Percentiles rank a stretch among this genome's conserved stretches.
phyloP scores from a whole-genome alignment of 345 rosid species.

The Salix suchowensis region DNA sequence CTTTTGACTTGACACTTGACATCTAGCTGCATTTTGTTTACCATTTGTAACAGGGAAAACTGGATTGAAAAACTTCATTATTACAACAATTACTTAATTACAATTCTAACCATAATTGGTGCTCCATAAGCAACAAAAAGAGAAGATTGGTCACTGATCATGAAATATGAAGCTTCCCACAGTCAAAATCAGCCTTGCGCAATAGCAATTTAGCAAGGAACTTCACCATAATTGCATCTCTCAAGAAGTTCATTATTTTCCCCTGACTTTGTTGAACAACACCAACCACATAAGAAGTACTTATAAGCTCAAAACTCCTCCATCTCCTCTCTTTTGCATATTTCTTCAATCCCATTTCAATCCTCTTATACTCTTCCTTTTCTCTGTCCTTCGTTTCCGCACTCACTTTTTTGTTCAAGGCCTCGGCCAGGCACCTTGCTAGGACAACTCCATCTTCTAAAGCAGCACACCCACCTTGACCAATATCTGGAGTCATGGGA shows the following conservation, averaged over 20 bases:
- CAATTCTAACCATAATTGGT: too few relatives aligned
- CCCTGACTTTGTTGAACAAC: slow-evolving; percentile 42
- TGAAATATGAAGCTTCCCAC: slow-evolving; percentile 32
- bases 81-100: too few relatives aligned
- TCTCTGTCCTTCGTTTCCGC: slow-evolving; percentile 6
- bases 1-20: too few relatives aligned
- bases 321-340: slow-evolving; percentile 55
- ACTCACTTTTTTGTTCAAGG: slow-evolving; percentile 17
- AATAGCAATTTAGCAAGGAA: slow-evolving; percentile 25
- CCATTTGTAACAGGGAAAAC: too few relatives aligned
- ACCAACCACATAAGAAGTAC: slow-evolving; percentile 45
- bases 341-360: slow-evolving; percentile 42
- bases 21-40: too few relatives aligned
- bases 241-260: slow-evolving; percentile 29
- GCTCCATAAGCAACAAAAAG: too few relatives aligned
- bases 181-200: slow-evolving; percentile 44
- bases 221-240: slow-evolving; percentile 39
- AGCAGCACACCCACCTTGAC: slow-evolving; percentile 68
- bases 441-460: slow-evolving; percentile 60
- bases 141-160: background rate
- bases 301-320: slow-evolving; percentile 57
- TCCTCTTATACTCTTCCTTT: slow-evolving; percentile 26
- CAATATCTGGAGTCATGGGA: slow-evolving; percentile 68
- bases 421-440: slow-evolving; percentile 62
- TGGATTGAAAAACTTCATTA: too few relatives aligned